Evolutionary conservation across 495 filamentous ascomycete genomes (phyloP).

Genomic region (Peziza echinospora): DNA sequence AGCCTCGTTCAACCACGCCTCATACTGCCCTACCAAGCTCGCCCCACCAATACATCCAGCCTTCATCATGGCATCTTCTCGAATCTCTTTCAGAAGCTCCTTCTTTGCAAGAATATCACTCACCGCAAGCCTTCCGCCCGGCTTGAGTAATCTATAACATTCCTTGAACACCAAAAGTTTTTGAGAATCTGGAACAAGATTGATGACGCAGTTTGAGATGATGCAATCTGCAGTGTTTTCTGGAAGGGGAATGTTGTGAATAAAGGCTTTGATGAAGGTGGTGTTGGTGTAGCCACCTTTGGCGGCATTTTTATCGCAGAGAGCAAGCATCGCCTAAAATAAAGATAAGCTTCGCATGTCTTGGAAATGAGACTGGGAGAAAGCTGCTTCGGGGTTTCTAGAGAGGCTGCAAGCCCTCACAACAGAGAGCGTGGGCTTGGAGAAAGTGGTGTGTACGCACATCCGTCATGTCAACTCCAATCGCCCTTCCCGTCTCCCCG

Average conservation of each 20-base stretch:
- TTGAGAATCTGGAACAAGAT: conserved; percentile 36
- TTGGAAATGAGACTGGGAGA: conserved; percentile 8
- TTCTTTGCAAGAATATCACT: conserved; percentile 41
- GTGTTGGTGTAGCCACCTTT: conserved; percentile 25
- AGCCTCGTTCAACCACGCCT: conserved; percentile 29
- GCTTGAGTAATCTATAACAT: conserved; percentile 38
- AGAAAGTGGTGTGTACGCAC: no score
- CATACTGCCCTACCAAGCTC: conserved; percentile 31
- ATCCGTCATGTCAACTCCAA: conserved; percentile 53
- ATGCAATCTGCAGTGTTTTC: conserved; percentile 31
- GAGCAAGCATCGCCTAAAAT: conserved; percentile 35
- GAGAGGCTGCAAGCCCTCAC: no score
- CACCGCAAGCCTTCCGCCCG: conserved; percentile 39
- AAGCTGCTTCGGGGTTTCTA: no score
- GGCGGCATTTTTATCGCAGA: conserved; percentile 25
- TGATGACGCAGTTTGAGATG: conserved; percentile 39
- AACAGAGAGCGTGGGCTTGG: no score
- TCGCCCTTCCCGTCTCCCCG: conserved; percentile 30
- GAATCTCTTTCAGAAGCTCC: conserved; percentile 28
- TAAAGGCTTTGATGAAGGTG: conserved; percentile 33
- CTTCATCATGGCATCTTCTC: conserved; percentile 29
- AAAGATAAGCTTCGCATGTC: not conserved
- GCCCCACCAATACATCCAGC: conserved; percentile 42
- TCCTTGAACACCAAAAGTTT: conserved; percentile 37
- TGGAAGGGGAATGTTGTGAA: conserved; percentile 26